Percentiles rank a stretch among this genome's conserved stretches.
phyloP scores from a whole-genome alignment of 257 asterid genomes.

The Forsythia viridissima region DNA sequence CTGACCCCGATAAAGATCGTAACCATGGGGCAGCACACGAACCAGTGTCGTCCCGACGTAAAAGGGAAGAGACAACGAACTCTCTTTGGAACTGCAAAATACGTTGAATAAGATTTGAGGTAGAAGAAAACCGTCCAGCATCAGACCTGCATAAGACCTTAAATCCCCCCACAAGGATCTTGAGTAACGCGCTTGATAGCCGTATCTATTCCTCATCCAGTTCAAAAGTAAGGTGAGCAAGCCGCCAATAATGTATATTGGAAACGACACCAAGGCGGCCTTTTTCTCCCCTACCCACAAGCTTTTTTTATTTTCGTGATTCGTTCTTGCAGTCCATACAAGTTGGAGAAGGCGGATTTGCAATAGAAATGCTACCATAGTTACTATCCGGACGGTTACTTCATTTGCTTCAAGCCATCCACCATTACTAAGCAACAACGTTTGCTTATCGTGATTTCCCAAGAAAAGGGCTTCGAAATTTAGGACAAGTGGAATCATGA shows the following conservation, averaged over 20 bases:
- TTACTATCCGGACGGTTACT: conserved; percentile 52
- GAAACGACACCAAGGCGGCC: conserved; percentile 23
- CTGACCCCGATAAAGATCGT: conserved; percentile 60
- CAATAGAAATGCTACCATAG: conserved; percentile 58
- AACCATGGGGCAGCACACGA: conserved; percentile 65
- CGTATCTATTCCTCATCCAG: conserved; percentile 28
- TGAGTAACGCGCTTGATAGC: background rate
- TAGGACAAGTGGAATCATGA: conserved; percentile 61
- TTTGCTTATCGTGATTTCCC: conserved; percentile 23
- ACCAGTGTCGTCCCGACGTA: conserved; percentile 59
- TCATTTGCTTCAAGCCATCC: conserved; percentile 69
- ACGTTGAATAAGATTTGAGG: conserved; percentile 63
- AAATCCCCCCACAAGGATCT: conserved; percentile 41
- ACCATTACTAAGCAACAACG: conserved; percentile 15
- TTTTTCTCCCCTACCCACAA: conserved; percentile 40
- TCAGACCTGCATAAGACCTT: conserved; percentile 56
- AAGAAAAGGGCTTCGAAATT: conserved; percentile 58
- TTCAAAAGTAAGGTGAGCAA: conserved; percentile 36
- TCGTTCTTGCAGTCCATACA: conserved; percentile 51
- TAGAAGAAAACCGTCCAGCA: conserved; percentile 66
- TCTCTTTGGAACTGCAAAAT: conserved; percentile 37
- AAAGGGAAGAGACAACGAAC: conserved; percentile 38
- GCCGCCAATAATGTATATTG: conserved; percentile 46
- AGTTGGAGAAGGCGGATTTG: conserved; percentile 54
- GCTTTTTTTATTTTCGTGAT: conserved; percentile 12